phyloP scores from a whole-genome alignment of 495 filamentous ascomycete species.

The Neurospora pannonica region DNA sequence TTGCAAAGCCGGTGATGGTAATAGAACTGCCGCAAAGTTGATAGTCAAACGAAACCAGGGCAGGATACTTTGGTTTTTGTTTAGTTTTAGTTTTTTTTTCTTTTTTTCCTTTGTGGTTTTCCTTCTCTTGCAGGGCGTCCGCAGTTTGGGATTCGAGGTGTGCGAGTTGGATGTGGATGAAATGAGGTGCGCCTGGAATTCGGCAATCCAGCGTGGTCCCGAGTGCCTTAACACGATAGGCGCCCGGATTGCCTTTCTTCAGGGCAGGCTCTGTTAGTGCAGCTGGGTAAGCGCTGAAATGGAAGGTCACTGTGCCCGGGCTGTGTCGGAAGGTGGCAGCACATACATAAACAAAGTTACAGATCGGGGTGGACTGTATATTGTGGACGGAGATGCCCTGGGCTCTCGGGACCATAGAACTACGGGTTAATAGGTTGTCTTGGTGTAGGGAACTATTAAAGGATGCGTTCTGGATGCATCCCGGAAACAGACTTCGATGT shows the following conservation, averaged over 20 bases:
- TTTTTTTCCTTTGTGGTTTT: not conserved
- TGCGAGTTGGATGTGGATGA: not conserved
- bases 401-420: not conserved
- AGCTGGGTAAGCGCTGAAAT: not conserved
- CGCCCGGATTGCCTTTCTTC: too few relatives aligned
- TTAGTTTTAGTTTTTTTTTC: not conserved
- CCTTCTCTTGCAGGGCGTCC: not conserved
- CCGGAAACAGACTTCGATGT: not conserved
- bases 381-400: not conserved
- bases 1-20: not conserved
- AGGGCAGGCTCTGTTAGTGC: not conserved
- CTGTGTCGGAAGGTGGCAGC: not conserved
- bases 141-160: not conserved
- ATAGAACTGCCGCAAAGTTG: not conserved
- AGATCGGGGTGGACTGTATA: not conserved
- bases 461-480: not conserved
- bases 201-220: not conserved
- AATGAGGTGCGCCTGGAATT: not conserved
- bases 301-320: not conserved
- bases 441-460: not conserved
- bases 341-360: not conserved
- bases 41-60: not conserved
- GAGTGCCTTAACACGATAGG: not conserved
- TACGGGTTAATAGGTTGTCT: not conserved
- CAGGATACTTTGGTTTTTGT: not conserved